These are phyloP conservation scores for Malassezia japonica DNA, from an alignment of 1,284 basidiomycete genomes.

Conservation along the genomic window DNA sequence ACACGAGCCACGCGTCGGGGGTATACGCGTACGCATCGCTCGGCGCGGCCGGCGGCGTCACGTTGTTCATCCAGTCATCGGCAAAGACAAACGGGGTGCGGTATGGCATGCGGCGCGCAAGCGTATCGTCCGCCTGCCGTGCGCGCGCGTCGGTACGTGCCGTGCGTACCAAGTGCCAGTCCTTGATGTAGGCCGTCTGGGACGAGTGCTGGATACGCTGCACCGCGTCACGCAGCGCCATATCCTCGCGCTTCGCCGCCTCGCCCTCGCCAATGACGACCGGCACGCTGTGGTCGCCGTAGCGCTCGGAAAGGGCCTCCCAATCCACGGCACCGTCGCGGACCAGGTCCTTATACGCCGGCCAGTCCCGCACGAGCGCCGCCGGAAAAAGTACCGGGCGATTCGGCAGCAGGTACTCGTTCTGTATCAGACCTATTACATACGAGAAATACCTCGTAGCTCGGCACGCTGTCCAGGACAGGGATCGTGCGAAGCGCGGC, in stretches of 20 bases:
- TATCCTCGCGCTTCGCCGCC: not conserved
- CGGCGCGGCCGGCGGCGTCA: not conserved
- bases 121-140: conserved; percentile 13
- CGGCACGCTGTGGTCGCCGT: conserved; percentile 22
- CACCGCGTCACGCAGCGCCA: not conserved
- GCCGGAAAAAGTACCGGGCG: conserved; percentile 27
- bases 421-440: conserved; percentile 1
- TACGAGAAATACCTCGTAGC: conserved; percentile 23
- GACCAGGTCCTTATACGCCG: not conserved
- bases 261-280: conserved; percentile 15
- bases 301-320: conserved; percentile 14
- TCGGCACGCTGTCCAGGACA: conserved; percentile 17
- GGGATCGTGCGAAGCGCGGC: not conserved
- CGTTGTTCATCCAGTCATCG: conserved; percentile 53
- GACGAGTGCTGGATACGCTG: too few relatives aligned
- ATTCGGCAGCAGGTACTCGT: conserved; percentile 20
- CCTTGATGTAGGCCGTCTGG: conserved; percentile 57
- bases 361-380: conserved; percentile 16
- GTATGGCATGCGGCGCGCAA: conserved; percentile 48
- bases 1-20: conserved; percentile 10
- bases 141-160: conserved; percentile 35
- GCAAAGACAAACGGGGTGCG: conserved; percentile 50
- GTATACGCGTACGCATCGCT: not conserved
- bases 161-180: conserved; percentile 54
- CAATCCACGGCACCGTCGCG: conserved; percentile 13